These are phyloP conservation scores for Metschnikowia continentalis DNA, from an alignment of 805 yeast genomes.

Conservation along the genomic window DNA sequence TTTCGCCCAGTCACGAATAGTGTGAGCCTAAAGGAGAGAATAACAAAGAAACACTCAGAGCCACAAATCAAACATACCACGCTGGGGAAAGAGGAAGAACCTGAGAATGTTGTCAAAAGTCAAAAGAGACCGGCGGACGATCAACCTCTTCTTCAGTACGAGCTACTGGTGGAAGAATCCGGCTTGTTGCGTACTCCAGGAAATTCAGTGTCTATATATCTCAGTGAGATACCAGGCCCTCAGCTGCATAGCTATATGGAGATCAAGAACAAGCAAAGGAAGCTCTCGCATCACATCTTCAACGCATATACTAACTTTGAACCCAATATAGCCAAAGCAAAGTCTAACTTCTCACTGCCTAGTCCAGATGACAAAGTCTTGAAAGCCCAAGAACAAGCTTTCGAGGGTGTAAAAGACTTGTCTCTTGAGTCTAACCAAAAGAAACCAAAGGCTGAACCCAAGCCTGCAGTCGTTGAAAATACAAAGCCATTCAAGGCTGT, in stretches of 20 bases:
- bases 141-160: background rate
- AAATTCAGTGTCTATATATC: constrained; percentile 7
- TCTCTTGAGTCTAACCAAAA: constrained; percentile 17
- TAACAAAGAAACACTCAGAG: background rate
- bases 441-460: constrained; percentile 8
- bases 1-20: background rate
- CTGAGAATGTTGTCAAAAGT: background rate
- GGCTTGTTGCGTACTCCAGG: constrained; percentile 7
- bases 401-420: constrained; percentile 30
- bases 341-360: constrained; percentile 56
- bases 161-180: constrained; percentile 8
- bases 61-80: too few relatives aligned
- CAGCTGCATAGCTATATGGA: background rate
- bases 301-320: constrained; percentile 41
- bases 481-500: constrained; percentile 44
- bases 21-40: background rate
- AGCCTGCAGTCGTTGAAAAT: constrained; percentile 15
- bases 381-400: constrained; percentile 51
- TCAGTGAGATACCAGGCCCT: background rate
- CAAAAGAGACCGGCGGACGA: constrained; percentile 1
- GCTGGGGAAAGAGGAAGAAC: background rate
- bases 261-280: constrained; percentile 7
- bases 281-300: constrained; percentile 17
- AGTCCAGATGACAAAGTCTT: constrained; percentile 79
- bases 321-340: constrained; percentile 38